These are phyloP conservation scores for Cryptococcus sp. DNA, from an alignment of 1,284 basidiomycete species.

Conservation along the genomic window DNA sequence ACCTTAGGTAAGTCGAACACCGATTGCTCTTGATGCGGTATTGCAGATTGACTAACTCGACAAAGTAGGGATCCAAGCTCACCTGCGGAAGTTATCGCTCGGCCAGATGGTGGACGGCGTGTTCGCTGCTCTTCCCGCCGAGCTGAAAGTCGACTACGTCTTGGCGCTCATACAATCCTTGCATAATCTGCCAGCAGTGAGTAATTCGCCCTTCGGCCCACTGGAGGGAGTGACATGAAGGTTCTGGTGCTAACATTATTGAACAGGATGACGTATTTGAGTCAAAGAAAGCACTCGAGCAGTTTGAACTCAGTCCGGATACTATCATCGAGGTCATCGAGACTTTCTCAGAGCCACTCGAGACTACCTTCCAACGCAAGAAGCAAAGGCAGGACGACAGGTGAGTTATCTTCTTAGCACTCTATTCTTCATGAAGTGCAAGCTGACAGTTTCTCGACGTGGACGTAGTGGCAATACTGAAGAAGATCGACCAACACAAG, in stretches of 20 bases:
- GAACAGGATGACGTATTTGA: constrained; percentile 32
- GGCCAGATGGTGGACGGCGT: constrained; percentile 37
- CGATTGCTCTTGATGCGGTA: background rate
- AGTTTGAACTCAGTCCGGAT: constrained; percentile 28
- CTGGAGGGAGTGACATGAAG: background rate
- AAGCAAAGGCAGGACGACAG: constrained; percentile 34
- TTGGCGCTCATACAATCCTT: constrained; percentile 35
- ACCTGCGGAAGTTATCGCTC: constrained; percentile 29
- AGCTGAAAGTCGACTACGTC: constrained; percentile 34
- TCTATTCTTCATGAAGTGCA: no score
- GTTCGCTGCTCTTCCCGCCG: constrained; percentile 29
- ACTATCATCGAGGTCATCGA: constrained; percentile 30
- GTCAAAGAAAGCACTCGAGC: constrained; percentile 26
- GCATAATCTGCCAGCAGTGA: constrained; percentile 25
- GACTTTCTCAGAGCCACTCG: constrained; percentile 34
- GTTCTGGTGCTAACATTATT: background rate
- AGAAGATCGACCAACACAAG: constrained; percentile 26
- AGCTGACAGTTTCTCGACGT: no score
- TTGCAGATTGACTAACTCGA: background rate
- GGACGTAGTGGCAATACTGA: background rate
- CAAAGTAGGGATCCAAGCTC: background rate
- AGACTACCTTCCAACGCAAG: constrained; percentile 31
- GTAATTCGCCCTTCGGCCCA: background rate
- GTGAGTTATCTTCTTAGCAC: constrained; percentile 2
- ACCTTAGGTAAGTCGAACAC: background rate